Evolutionary conservation across 345 rosid species (phyloP).

Genomic region (Diplotaxis tenuifolia): DNA sequence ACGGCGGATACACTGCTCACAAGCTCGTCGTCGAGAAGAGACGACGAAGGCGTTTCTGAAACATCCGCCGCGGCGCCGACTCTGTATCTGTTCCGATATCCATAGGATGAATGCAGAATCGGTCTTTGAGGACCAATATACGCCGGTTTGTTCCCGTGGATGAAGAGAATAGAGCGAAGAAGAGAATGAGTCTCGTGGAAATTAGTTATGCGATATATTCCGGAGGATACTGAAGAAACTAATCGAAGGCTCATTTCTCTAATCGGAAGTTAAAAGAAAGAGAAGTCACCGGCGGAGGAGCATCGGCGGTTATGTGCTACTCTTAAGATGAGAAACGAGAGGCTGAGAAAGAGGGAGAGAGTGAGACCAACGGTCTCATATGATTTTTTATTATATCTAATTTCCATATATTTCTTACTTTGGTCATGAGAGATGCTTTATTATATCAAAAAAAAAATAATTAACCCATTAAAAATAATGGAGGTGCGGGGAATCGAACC

Average conservation of each 20-base stretch:
- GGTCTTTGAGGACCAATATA: constrained; percentile 3
- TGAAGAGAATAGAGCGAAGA: constrained; percentile 31
- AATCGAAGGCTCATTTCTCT: constrained; percentile 30
- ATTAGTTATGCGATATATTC: constrained; percentile 35
- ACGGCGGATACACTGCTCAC: constrained; percentile 43
- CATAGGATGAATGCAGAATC: not conserved
- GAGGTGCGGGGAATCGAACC: constrained; percentile 98
- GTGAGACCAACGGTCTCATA: constrained; percentile 22
- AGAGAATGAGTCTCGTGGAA: constrained; percentile 38
- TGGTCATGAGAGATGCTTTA: not conserved
- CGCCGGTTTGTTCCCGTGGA: constrained; percentile 22
- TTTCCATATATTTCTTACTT: not conserved
- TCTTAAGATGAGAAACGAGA: constrained; percentile 57
- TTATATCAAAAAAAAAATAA: not conserved
- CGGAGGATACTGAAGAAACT: constrained; percentile 45
- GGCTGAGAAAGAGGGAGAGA: constrained; percentile 29
- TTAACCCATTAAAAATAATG: constrained; percentile 17
- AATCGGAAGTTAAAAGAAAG: not conserved
- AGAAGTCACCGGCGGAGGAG: constrained; percentile 31
- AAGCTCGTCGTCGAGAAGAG: constrained; percentile 28
- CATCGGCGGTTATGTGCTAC: constrained; percentile 25
- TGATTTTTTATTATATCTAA: not conserved
- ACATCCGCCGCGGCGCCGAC: constrained; percentile 25
- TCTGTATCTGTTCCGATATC: not conserved
- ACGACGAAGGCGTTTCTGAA: constrained; percentile 25